Evolutionary conservation across 148 eudicot species (phyloP).

Genomic region (Salicornia ramosissima): DNA sequence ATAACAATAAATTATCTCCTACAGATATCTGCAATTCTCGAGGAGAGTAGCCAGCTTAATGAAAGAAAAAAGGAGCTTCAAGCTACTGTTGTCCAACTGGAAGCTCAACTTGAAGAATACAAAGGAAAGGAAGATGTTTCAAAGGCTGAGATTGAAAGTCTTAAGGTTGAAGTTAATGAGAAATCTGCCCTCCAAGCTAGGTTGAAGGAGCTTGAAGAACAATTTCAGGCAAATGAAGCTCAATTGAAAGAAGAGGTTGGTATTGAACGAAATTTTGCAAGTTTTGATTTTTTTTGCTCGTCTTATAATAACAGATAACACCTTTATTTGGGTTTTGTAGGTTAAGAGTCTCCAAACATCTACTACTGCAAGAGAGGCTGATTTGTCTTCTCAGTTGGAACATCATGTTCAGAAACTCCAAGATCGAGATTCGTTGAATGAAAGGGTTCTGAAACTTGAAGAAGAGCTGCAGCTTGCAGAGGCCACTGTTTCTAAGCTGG

Average conservation of each 20-base stretch:
- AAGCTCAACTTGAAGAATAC: conserved; percentile 50
- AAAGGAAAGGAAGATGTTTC: conserved; percentile 36
- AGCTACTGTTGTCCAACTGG: conserved; percentile 37
- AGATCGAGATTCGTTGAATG: conserved; percentile 26
- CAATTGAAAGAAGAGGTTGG: conserved; percentile 48
- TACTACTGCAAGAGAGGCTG: conserved; percentile 36
- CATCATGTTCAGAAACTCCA: conserved; percentile 32
- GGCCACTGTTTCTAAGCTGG: conserved; percentile 31
- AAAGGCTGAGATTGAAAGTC: conserved; percentile 42
- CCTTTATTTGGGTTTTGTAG: conserved; percentile 23
- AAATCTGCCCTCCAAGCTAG: conserved; percentile 40
- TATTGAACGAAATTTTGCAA: background rate
- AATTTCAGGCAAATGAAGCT: conserved; percentile 42
- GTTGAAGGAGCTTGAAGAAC: conserved; percentile 56
- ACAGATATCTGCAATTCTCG: conserved; percentile 56
- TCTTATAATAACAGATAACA: background rate
- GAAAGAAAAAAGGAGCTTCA: conserved; percentile 54
- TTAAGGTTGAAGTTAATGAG: conserved; percentile 37
- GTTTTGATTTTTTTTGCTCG: background rate
- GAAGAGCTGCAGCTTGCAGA: conserved; percentile 37
- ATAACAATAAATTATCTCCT: background rate
- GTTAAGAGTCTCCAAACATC: conserved; percentile 28
- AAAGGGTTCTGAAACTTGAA: conserved; percentile 33
- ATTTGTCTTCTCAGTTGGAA: conserved; percentile 33
- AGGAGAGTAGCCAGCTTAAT: conserved; percentile 48